Conservation (phyloP, 176 grass and related monocot species). For the Hsuehochloa calcarea region DNA sequence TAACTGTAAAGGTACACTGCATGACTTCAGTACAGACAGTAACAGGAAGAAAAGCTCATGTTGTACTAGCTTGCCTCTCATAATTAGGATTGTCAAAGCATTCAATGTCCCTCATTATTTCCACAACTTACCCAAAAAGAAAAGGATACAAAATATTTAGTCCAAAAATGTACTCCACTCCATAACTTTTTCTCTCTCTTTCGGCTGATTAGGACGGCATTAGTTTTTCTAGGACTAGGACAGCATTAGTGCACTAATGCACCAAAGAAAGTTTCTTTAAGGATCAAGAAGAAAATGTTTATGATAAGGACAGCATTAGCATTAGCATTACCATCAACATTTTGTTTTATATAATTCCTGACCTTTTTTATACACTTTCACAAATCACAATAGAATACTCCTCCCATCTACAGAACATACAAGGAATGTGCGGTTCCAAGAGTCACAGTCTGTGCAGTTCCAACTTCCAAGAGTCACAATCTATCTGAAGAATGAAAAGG, state of each 20-base stretch:
- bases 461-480: not conserved
- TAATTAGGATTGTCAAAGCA: slow-evolving; percentile 33
- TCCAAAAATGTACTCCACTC: slow-evolving; percentile 18
- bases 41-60: not conserved
- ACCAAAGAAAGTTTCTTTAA: not conserved
- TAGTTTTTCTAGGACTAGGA: not conserved
- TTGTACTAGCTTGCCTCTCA: not conserved
- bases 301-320: not conserved
- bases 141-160: not conserved
- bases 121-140: slow-evolving; percentile 29
- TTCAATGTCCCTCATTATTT: slow-evolving; percentile 23
- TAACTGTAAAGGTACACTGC: slow-evolving; percentile 29
- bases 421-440: not conserved
- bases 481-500: not conserved
- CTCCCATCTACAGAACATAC: not conserved
- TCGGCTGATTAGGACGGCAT: not conserved
- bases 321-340: not conserved
- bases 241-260: slow-evolving; percentile 15
- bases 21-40: slow-evolving; percentile 8
- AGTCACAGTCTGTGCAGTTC: not conserved
- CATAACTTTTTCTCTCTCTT: not conserved
- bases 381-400: not conserved
- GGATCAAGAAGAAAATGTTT: not conserved
- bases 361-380: not conserved
- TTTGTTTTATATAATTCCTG: not conserved